Percentiles rank a stretch among this genome's conserved stretches.
phyloP scores from a whole-genome alignment of 2,329 filamentous ascomycete species.

The Talaromyces amestolkiae region DNA sequence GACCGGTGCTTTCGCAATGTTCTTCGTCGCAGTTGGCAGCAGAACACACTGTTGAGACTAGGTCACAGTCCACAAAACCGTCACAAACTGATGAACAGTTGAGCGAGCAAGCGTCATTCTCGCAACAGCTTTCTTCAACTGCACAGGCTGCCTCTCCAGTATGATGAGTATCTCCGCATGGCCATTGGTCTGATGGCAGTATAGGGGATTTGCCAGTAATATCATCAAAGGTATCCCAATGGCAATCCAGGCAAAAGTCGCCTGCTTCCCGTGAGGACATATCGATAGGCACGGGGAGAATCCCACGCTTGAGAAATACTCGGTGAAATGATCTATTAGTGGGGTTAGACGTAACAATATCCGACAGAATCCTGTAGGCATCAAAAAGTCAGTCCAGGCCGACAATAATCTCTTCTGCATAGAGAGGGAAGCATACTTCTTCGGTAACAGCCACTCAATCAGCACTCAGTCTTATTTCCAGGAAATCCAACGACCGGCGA shows the following conservation, averaged over 20 bases:
- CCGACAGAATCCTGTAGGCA: not conserved
- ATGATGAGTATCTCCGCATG: slow-evolving; percentile 31
- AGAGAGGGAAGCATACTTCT: not conserved
- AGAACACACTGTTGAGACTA: slow-evolving; percentile 36
- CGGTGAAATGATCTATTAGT: slow-evolving; percentile 13
- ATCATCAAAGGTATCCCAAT: slow-evolving; percentile 39
- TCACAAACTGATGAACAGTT: slow-evolving; percentile 42
- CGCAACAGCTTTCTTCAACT: slow-evolving; percentile 39
- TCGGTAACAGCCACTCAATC: not conserved
- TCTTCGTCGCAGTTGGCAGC: slow-evolving; percentile 29
- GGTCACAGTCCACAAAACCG: slow-evolving; percentile 42
- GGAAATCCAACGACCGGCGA: not conserved
- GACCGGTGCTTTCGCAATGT: slow-evolving; percentile 32
- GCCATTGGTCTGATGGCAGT: slow-evolving; percentile 30
- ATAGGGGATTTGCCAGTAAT: slow-evolving; percentile 30
- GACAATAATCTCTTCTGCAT: not conserved
- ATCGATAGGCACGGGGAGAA: not conserved
- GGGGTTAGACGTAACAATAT: not conserved
- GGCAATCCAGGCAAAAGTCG: slow-evolving; percentile 43
- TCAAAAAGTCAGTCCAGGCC: not conserved
- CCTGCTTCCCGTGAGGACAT: slow-evolving; percentile 35
- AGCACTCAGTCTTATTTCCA: not conserved
- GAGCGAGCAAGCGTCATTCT: slow-evolving; percentile 38
- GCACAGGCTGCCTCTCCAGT: slow-evolving; percentile 27
- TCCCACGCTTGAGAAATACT: slow-evolving; percentile 8